Conservation (phyloP, 805 yeast genomes). For the Candida nemodendra region DNA sequence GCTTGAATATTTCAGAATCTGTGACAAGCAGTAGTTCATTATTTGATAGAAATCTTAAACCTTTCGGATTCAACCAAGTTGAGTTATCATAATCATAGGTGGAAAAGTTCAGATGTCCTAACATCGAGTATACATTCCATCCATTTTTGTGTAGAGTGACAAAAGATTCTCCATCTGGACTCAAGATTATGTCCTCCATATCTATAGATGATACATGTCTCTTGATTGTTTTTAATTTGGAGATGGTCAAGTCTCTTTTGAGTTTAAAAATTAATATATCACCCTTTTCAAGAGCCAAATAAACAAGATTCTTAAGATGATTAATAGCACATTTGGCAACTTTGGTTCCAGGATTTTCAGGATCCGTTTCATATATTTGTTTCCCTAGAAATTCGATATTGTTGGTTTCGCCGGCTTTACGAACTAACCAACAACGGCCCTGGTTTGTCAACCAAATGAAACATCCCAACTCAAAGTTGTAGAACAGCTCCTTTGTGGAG, state of each 20-base stretch:
- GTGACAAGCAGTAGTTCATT: slow-evolving; percentile 35
- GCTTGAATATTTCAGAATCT: slow-evolving; percentile 29
- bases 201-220: slow-evolving; percentile 36
- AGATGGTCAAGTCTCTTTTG: slow-evolving; percentile 30
- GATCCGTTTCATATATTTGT: slow-evolving; percentile 18
- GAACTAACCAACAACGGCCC: slow-evolving; percentile 32
- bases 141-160: slow-evolving; percentile 35
- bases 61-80: slow-evolving; percentile 18
- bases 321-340: slow-evolving; percentile 36
- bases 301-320: slow-evolving; percentile 39
- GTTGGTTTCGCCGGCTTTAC: slow-evolving; percentile 9
- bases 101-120: slow-evolving; percentile 46
- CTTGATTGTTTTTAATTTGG: slow-evolving; percentile 31
- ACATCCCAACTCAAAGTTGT: slow-evolving; percentile 24
- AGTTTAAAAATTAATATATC: slow-evolving; percentile 37
- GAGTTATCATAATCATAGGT: slow-evolving; percentile 36
- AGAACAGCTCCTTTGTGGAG: slow-evolving; percentile 18
- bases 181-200: slow-evolving; percentile 29
- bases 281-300: slow-evolving; percentile 39
- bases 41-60: slow-evolving; percentile 25
- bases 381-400: slow-evolving; percentile 24
- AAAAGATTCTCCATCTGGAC: slow-evolving; percentile 30
- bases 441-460: slow-evolving; percentile 31
- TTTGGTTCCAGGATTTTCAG: slow-evolving; percentile 2
- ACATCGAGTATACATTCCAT: slow-evolving; percentile 47